Percentiles rank a stretch among this genome's conserved stretches.
phyloP scores from a whole-genome alignment of 306 rosid genomes.

The Sphenostylis stenocarpa region DNA sequence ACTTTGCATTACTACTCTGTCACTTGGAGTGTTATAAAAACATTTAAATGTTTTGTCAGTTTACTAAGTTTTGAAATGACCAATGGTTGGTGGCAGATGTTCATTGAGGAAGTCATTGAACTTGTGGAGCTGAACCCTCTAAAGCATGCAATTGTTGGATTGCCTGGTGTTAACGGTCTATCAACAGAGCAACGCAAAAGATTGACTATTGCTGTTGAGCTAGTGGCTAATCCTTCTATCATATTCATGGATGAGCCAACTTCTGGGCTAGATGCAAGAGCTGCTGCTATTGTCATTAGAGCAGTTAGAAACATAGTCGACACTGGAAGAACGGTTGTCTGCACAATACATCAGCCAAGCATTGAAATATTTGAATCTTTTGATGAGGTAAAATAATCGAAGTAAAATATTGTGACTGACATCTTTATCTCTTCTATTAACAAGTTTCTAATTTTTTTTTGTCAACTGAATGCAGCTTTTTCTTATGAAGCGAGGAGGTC shows the following conservation, averaged over 20 bases:
- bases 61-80: conserved; percentile 18
- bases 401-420: background rate
- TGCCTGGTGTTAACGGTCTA: conserved; percentile 55
- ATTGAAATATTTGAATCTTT: conserved; percentile 60
- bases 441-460: background rate
- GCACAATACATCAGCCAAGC: conserved; percentile 65
- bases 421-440: background rate
- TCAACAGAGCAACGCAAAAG: conserved; percentile 62
- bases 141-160: conserved; percentile 51
- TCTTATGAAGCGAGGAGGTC: conserved; percentile 48
- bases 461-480: conserved; percentile 37
- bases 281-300: conserved; percentile 59
- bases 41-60: background rate
- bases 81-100: conserved; percentile 45
- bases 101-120: conserved; percentile 55
- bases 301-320: conserved; percentile 53
- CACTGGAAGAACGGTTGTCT: conserved; percentile 61
- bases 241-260: conserved; percentile 72
- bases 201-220: conserved; percentile 58
- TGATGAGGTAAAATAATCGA: conserved; percentile 50
- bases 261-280: conserved; percentile 62
- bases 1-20: background rate
- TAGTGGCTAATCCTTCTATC: conserved; percentile 60
- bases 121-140: conserved; percentile 60
- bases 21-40: background rate